Evolutionary conservation across 2,329 filamentous ascomycete species (phyloP), one percentile per base, ranked within the genome.

Genomic region (Rutstroemia sp.): DNA sequence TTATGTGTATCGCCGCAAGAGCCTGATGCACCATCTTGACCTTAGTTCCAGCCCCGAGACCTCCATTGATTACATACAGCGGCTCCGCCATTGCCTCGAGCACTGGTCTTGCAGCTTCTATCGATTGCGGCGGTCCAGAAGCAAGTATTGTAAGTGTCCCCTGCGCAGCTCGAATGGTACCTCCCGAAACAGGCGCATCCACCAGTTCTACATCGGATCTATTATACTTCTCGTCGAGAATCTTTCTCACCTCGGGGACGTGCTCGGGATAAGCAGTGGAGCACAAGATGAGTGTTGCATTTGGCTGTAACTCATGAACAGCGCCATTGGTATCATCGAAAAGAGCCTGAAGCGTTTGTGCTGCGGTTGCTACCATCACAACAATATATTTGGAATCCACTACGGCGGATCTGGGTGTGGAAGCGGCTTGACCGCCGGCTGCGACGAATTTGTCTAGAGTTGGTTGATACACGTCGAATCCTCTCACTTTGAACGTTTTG

Each of bases 81-180:
- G 54, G 48, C 0, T 62, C 49, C 1, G 86, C 80, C 75, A 92
- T 65, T 3, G 62, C 60, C 47, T 60, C 49, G 19, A 64, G 48
- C 6, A 63, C 57, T 25, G 60, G 60, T 27, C 56, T 60, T 14
- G 58, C 62, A 16, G 60, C 59, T 42, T 48, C 57, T 9, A 65
- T 27, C 44, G 62, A 59, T 10, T 56, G 58, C 19, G 79, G 75
- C 0, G 79, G 73, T 0, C 78, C 85, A 2, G 83, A 82, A 0
- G 85, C 85, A 80, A 92, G 89, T 67, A 92, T 90, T 6, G 85
- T 87, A 44, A 91, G 72, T 0, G 86, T 88, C 3, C 87, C 87
- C 49, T 86, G 79, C 0, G 84, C 85, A 1, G 87, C 87, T 36
- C 87, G 78, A 9, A 78, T 75, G 0, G 84, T 81, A 1, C 87